These are phyloP conservation scores for Diaporthe capsici DNA, from an alignment of 2,329 filamentous ascomycete genomes.

Conservation along the genomic window DNA sequence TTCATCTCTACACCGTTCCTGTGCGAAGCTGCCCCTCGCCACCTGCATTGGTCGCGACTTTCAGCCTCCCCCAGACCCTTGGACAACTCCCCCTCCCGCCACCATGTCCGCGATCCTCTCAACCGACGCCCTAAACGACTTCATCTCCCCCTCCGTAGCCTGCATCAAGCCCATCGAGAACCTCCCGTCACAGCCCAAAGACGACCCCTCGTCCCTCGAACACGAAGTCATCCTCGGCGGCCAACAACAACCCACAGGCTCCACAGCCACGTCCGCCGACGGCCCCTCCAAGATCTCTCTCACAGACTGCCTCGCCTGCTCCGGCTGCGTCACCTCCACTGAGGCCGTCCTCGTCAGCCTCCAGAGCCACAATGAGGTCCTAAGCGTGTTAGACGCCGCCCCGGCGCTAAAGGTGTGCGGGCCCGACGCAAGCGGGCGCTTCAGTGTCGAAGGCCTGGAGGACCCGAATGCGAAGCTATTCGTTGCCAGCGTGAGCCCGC, in stretches of 20 bases:
- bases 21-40: conserved; percentile 16
- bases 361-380: conserved; percentile 93
- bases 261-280: conserved; percentile 65
- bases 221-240: conserved; percentile 97
- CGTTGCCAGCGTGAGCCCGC: conserved; percentile 92
- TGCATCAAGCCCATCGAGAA: conserved; percentile 99
- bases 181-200: conserved; percentile 75
- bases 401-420: conserved; percentile 61
- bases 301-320: conserved; percentile 97
- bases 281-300: conserved; percentile 92
- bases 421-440: conserved; percentile 50
- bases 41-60: conserved; percentile 16
- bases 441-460: conserved; percentile 66
- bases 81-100: conserved; percentile 32
- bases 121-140: conserved; percentile 97
- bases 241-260: conserved; percentile 70
- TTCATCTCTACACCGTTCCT: not conserved
- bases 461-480: conserved; percentile 80
- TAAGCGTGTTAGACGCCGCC: conserved; percentile 82
- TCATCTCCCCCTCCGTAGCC: conserved; percentile 96
- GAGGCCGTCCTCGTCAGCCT: conserved; percentile 97
- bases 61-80: not conserved
- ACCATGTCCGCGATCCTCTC: conserved; percentile 98
- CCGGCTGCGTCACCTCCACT: conserved; percentile 96
- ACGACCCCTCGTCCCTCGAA: conserved; percentile 57